Evolutionary conservation across 2,329 filamentous ascomycete genomes (phyloP).

Genomic region (Fusarium annulatum): DNA sequence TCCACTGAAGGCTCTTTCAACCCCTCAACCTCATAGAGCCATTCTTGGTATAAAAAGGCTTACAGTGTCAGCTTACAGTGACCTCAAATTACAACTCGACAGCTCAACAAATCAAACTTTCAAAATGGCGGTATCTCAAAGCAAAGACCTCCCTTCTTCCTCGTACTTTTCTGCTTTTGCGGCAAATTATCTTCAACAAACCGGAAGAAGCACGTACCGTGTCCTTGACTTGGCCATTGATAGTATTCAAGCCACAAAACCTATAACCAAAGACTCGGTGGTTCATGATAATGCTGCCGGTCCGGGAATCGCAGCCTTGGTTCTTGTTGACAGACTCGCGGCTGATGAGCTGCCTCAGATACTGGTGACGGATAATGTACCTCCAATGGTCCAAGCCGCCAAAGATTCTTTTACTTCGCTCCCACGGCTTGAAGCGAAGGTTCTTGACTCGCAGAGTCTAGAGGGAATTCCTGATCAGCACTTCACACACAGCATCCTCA

Average conservation of each 20-base stretch:
- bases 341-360: conserved; percentile 6
- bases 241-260: conserved; percentile 26
- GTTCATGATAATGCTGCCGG: conserved; percentile 51
- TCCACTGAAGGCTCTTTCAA: neutral
- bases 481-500: conserved; percentile 45
- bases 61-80: neutral
- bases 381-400: conserved; percentile 31
- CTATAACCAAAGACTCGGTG: conserved; percentile 40
- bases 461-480: conserved; percentile 26
- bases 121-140: conserved; percentile 20
- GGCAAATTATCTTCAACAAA: conserved; percentile 42
- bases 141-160: conserved; percentile 22
- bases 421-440: conserved; percentile 9
- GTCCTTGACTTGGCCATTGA: conserved; percentile 33
- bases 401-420: conserved; percentile 18
- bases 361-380: conserved; percentile 35
- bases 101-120: neutral
- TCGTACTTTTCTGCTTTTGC: conserved; percentile 45
- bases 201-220: conserved; percentile 45
- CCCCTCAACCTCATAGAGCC: neutral
- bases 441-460: conserved; percentile 40
- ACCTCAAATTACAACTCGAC: neutral
- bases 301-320: conserved; percentile 46
- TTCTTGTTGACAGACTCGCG: conserved; percentile 30
- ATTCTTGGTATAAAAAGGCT: neutral